Evolutionary conservation across 441 rosid genomes (phyloP).

Genomic region (Populus hybrid): DNA sequence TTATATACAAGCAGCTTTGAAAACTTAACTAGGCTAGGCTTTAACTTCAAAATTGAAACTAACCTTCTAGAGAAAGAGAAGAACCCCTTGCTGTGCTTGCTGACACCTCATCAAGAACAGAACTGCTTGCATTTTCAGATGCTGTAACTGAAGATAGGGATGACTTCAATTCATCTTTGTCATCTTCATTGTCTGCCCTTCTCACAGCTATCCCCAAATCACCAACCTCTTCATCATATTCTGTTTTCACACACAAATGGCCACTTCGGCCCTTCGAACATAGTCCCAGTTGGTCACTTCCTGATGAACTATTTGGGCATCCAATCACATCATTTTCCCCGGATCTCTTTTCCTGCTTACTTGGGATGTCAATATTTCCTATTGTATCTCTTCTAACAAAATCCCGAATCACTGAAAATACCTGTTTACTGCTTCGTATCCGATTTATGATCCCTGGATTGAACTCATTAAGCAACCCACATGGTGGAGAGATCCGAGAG

Average conservation of each 20-base stretch:
- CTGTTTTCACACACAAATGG: background rate
- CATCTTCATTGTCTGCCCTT: slow-evolving; percentile 1
- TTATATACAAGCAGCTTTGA: background rate
- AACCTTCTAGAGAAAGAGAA: slow-evolving; percentile 11
- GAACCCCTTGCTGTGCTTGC: background rate
- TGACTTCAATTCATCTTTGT: background rate
- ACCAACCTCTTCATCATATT: background rate
- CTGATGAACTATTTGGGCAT: background rate
- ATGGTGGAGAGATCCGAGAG: slow-evolving; percentile 30
- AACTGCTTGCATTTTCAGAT: background rate
- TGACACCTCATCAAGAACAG: background rate
- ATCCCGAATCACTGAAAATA: slow-evolving; percentile 28
- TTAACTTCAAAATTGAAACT: background rate
- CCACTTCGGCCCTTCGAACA: background rate
- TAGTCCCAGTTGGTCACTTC: background rate
- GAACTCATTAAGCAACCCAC: slow-evolving; percentile 33
- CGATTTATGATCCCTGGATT: slow-evolving; percentile 37
- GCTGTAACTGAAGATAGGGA: background rate
- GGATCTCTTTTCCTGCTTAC: background rate
- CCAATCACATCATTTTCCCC: background rate
- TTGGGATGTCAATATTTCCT: background rate
- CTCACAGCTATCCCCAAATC: background rate
- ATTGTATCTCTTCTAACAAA: slow-evolving; percentile 20
- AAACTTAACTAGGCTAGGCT: background rate
- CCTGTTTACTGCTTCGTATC: slow-evolving; percentile 31